Evolutionary conservation across 345 rosid species (phyloP).

Genomic region (Nephelium lappaceum): DNA sequence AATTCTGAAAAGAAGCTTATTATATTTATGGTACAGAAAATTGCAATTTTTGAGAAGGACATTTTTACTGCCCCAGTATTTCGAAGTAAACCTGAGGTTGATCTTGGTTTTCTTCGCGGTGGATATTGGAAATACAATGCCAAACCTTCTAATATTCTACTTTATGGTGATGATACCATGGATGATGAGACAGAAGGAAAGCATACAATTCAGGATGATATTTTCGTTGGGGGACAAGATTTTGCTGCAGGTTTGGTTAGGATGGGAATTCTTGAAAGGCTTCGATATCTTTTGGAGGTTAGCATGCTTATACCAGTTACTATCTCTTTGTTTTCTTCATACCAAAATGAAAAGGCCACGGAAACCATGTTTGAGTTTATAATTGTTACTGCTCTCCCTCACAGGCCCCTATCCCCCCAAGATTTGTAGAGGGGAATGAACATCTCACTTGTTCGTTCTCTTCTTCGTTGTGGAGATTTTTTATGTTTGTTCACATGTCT

Average conservation of each 20-base stretch:
- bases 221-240: constrained; percentile 86
- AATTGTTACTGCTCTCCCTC: not conserved
- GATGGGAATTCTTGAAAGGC: constrained; percentile 84
- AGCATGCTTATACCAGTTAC: constrained; percentile 18
- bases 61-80: constrained; percentile 77
- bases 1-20: constrained; percentile 14
- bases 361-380: constrained; percentile 7
- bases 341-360: not conserved
- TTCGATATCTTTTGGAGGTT: constrained; percentile 78
- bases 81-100: constrained; percentile 77
- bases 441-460: not conserved
- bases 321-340: not conserved
- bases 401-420: not conserved
- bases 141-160: constrained; percentile 76
- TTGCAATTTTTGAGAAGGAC: constrained; percentile 42
- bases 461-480: not conserved
- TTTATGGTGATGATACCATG: constrained; percentile 41
- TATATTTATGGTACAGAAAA: constrained; percentile 50
- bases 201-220: constrained; percentile 82
- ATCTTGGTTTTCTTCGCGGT: constrained; percentile 75
- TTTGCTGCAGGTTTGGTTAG: constrained; percentile 88
- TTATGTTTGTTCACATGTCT: constrained; percentile 9
- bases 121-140: constrained; percentile 94
- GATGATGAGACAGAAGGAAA: constrained; percentile 63
- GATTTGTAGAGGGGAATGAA: constrained; percentile 6